Evolutionary conservation across 1,139 yeast genomes (phyloP).

Genomic region (Kurtzmaniella quercitrusa): DNA sequence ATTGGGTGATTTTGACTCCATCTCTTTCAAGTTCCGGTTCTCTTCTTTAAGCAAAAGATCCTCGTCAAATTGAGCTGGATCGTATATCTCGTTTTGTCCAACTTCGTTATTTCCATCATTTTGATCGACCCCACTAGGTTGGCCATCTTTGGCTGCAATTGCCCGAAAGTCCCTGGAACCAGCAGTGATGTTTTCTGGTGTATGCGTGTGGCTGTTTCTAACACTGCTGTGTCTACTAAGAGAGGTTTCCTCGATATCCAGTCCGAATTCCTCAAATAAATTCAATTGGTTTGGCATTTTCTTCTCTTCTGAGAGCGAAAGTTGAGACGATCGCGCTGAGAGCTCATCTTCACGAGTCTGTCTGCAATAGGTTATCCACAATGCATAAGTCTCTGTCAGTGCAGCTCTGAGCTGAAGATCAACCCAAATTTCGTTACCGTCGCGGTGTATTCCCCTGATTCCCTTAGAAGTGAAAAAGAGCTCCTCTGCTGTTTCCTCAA

Average conservation of each 20-base stretch:
- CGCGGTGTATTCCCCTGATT: slow-evolving; percentile 61
- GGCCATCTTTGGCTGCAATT: no score
- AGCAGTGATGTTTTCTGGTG: no score
- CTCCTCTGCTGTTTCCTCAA: slow-evolving; percentile 27
- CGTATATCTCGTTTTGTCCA: neutral
- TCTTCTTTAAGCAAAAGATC: slow-evolving; percentile 41
- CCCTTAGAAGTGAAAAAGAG: slow-evolving; percentile 62
- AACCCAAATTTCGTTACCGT: slow-evolving; percentile 59
- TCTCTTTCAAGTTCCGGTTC: slow-evolving; percentile 34
- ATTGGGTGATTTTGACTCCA: slow-evolving; percentile 28
- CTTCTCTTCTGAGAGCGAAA: slow-evolving; percentile 14
- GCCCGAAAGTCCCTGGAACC: no score
- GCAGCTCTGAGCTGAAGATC: slow-evolving; percentile 82
- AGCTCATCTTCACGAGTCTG: slow-evolving; percentile 20
- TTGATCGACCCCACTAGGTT: no score
- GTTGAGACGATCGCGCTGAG: slow-evolving; percentile 17
- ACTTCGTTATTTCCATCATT: no score
- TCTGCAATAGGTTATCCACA: slow-evolving; percentile 89
- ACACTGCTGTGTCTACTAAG: slow-evolving; percentile 35
- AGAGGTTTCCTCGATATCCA: slow-evolving; percentile 30
- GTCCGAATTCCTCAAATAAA: slow-evolving; percentile 37
- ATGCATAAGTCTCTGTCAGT: slow-evolving; percentile 51
- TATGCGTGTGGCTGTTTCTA: slow-evolving; percentile 18
- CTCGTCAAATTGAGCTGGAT: slow-evolving; percentile 24
- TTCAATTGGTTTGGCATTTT: slow-evolving; percentile 56